A percentile compares a stretch with the other conserved stretches of the same genome.
Conservation (phyloP, 2,329 filamentous ascomycete species). For the Claviceps pazoutovae region DNA sequence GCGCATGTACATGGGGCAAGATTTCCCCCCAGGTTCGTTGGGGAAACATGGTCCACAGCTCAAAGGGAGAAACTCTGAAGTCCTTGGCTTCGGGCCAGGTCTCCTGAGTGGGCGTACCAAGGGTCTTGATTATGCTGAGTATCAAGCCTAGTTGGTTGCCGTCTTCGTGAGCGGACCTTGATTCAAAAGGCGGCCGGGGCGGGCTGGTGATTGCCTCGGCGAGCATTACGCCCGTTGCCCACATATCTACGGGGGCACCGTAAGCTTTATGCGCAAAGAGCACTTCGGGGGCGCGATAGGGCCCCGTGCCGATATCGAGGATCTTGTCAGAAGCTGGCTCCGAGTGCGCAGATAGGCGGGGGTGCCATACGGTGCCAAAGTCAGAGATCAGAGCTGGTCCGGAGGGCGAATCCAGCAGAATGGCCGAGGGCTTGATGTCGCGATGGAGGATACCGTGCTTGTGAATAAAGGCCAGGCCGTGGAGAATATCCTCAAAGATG, state of each 20-base stretch:
- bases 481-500: conserved; percentile 54
- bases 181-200: conserved; percentile 62
- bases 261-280: conserved; percentile 75
- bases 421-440: conserved; percentile 85
- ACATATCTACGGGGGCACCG: conserved; percentile 64
- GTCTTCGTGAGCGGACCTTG: conserved; percentile 56
- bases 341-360: conserved; percentile 37
- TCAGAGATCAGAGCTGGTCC: conserved; percentile 73
- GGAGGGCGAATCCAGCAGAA: conserved; percentile 53
- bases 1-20: conserved; percentile 43
- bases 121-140: conserved; percentile 77
- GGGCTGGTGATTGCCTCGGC: conserved; percentile 53
- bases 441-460: conserved; percentile 69
- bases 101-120: conserved; percentile 71
- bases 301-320: conserved; percentile 83
- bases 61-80: conserved; percentile 69
- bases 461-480: conserved; percentile 60
- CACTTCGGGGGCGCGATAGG: conserved; percentile 80
- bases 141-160: conserved; percentile 88
- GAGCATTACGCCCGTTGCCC: conserved; percentile 74
- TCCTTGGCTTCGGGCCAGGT: conserved; percentile 67
- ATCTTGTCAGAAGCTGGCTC: conserved; percentile 65
- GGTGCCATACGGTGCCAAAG: conserved; percentile 84
- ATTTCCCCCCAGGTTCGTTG: conserved; percentile 54
- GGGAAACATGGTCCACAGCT: conserved; percentile 71